Evolutionary conservation across 2,329 filamentous ascomycete genomes (phyloP).

Genomic region (Alternaria consortialis): DNA sequence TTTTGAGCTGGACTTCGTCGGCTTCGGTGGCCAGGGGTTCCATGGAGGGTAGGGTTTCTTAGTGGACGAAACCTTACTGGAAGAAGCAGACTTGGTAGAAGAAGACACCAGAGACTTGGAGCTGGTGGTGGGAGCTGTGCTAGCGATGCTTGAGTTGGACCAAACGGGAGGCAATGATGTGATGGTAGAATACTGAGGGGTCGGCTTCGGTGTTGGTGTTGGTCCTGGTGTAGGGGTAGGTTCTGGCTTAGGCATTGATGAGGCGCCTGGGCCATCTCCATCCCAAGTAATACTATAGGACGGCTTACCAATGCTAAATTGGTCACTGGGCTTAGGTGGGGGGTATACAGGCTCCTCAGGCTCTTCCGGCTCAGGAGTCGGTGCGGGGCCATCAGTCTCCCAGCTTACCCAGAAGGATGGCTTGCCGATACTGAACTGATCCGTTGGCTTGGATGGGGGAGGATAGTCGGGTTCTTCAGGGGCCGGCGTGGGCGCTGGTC

Average conservation of each 20-base stretch:
- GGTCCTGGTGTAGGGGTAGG: slow-evolving; percentile 10
- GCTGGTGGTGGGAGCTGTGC: not conserved
- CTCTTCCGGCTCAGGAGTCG: slow-evolving; percentile 16
- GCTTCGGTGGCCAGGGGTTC: slow-evolving; percentile 18
- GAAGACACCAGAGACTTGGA: not conserved
- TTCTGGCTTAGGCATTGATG: slow-evolving; percentile 5
- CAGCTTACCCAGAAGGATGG: slow-evolving; percentile 14
- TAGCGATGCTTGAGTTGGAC: slow-evolving; percentile 6
- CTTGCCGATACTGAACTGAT: slow-evolving; percentile 14
- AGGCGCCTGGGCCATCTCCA: slow-evolving; percentile 9
- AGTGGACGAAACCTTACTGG: slow-evolving; percentile 12
- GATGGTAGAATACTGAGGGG: slow-evolving; percentile 3
- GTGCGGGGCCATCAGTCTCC: slow-evolving; percentile 8
- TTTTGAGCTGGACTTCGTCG: slow-evolving; percentile 7
- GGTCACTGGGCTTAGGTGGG: slow-evolving; percentile 14
- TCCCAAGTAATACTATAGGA: slow-evolving; percentile 16
- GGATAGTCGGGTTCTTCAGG: slow-evolving; percentile 16
- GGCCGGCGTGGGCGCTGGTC: slow-evolving; percentile 6
- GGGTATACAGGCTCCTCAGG: slow-evolving; percentile 14
- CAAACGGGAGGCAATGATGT: not conserved
- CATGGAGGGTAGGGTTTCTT: slow-evolving; percentile 24
- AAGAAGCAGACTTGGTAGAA: slow-evolving; percentile 1
- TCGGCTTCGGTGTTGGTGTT: slow-evolving; percentile 14
- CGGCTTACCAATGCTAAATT: slow-evolving; percentile 12
- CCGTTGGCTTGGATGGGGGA: slow-evolving; percentile 14